Evolutionary conservation across 148 eudicot species (phyloP), one percentile per base, ranked within the genome.

Genomic region (Salicornia ramosissima): DNA sequence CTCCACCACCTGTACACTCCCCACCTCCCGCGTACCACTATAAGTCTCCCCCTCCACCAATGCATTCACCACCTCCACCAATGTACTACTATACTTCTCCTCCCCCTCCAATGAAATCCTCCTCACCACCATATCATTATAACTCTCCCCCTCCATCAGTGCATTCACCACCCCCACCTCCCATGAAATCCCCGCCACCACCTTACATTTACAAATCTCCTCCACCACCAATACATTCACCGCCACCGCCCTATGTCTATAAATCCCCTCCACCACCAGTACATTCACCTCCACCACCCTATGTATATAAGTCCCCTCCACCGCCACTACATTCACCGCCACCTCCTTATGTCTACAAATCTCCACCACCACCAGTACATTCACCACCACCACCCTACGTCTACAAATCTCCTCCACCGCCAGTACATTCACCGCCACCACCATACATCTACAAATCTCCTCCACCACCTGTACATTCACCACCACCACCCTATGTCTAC

Each of bases 191-290:
- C 1, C 61, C 61, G 15, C 36, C 70, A 10, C 71, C 65, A 18
- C n/a, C n/a, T 4, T 52, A 56, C 19, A 0, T 2, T 3, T 66
- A 43, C 19, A 68, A 21, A 5, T 64, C 50, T 16, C 77, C 57
- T 15, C 55, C 58, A 0, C 80, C 74, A 1, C 68, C 49, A 26
- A n/a, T n/a, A n/a, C n/a, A n/a, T n/a, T n/a, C n/a, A n/a, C n/a
- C n/a, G n/a, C n/a, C n/a, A n/a, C 72, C 77, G 0, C 70, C 69
- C 0, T 77, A 72, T 16, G 1, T 6, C 11, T 72, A 72, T 14
- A 68, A 73, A 24, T 72, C 76, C 5, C 80, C 69, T 0, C 67
- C 61, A 0, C 68, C 71, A 28, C 67, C 81, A 14, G 34, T 65
- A 0, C 51, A 45, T 18, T 29, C 67, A 22, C 67, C 77, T 8